Base-by-base conservation (phyloP, 2,329 filamentous ascomycete genomes). In the Fonsecaea pugnacius region DNA sequence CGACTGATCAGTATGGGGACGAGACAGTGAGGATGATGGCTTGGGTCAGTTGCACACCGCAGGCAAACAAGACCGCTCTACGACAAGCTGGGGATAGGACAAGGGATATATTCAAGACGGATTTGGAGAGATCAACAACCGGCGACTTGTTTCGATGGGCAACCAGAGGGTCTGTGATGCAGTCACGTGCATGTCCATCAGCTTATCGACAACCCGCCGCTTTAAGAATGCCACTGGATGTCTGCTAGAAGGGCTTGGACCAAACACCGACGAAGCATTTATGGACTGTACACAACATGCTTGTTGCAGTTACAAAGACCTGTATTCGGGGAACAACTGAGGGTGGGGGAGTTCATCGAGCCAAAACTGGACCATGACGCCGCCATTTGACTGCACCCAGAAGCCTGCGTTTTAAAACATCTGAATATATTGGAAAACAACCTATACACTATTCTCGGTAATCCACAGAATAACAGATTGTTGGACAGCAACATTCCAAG, bases 71-170 rank as follows among this genome's bases (percentile, higher is more conserved):
- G 43, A 48, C 43, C 43, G 21, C 43, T 5, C 18, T 48, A 21
- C 43, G 18, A 24, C 43, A 21, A 12, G 43, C 8, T 24, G 9
- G 8, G 43, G 43, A 24, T 48, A 48, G 3, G 24, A 27, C 43
- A 48, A 48, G 43, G 43, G 43, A 48, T 48, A 43, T 24, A 48
- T 48, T 48, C 21, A 48, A 24, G 43, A 48, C 43, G 18, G 18
- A 48, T 48, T 48, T 48, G 43, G 43, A 48, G 43, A 27, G 21
- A 27, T 48, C 43, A 48, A 48, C 43, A 48, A 48, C 1, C 27
- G 12, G 43, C 43, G 43, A 27, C 43, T 48, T 48, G 43, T 48
- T 48, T 48, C 43, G 43, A 48, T 48, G 18, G 43, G 43, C 43
- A 48, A 48, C 43, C 3, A 48, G 6, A 46, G 40, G 40, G 40